Evolutionary conservation across 1,139 yeast genomes (phyloP).

Genomic region (Taphrina betulina): DNA sequence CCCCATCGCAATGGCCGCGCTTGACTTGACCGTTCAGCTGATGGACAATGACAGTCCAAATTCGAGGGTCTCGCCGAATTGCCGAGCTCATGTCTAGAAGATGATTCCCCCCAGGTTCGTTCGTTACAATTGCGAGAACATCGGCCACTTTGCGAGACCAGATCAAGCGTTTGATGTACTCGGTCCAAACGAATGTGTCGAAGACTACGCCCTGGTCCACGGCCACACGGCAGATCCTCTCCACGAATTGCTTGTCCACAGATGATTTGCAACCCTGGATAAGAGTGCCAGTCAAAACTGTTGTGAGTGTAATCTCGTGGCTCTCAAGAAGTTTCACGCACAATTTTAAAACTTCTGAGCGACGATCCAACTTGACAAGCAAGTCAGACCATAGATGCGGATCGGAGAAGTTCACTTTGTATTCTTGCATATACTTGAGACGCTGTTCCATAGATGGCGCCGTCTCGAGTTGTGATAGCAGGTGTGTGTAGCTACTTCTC

Average conservation of each 20-base stretch:
- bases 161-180: conserved; percentile 7
- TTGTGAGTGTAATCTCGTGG: background rate
- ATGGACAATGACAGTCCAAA: conserved; percentile 14
- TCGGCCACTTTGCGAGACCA: background rate
- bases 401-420: too few species aligned
- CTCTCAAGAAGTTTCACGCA: background rate
- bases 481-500: background rate
- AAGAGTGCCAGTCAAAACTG: conserved; percentile 3
- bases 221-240: background rate
- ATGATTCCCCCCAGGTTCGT: conserved; percentile 11
- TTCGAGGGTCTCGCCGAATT: conserved; percentile 7
- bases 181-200: conserved; percentile 6
- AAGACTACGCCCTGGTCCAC: background rate
- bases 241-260: background rate
- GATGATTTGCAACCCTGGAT: background rate
- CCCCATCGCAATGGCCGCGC: background rate
- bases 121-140: background rate
- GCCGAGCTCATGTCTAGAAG: conserved; percentile 7
- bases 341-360: background rate
- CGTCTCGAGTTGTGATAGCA: background rate
- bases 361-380: background rate
- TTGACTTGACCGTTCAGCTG: conserved; percentile 1
- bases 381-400: background rate
- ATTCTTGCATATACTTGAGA: background rate
- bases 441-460: background rate